Base-by-base conservation (phyloP, 164 flowering plant genomes). In the Nelumbo lutea region DNA sequence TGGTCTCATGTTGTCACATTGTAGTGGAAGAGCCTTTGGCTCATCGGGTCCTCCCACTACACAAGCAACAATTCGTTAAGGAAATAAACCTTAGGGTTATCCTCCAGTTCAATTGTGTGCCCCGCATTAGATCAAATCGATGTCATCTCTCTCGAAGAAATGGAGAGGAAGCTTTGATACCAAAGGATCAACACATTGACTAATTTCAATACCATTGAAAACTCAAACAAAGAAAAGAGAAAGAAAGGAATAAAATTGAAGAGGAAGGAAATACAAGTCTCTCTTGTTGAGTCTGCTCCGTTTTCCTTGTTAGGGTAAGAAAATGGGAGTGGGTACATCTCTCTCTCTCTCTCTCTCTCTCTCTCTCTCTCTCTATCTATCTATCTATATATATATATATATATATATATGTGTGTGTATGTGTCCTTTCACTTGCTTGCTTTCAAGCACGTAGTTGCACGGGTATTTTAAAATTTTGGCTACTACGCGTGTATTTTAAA, bases 21-120 rank as follows among this genome's bases (percentile, higher is more conserved):
- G 57, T 90, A 89, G 61, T 92, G 87, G 70, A 91, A 91, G 7
- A 91, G 85, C 11, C 96, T 96, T 59, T 81, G 65, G 57, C 71
- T 70, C 85, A 82, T 69, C 11, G 93, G 81, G 59, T 91, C 92
- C 76, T 91, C 97, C 93, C 97, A 90, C 79, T 91, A 77, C 39
- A 80, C 85, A 7, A 83, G 76, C 61, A 85, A 81, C 55, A 85
- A 48, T 62, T 74, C 68, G 45, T 73, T 67, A 5, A 84, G 77
- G 64, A 80, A 81, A 62, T 73, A 69, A 14, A 67, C 27, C 2
- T 70, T 68, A 2, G 75, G 59, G n/a, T 71, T 72, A 15, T 64
- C 61, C 43, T 52, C 55, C 44, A 65, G 55, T 59, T n/a, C 45
- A 14, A 38, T 2, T 40, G 15, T 7, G n/a, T 14, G 61, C 65